Evolutionary conservation across 78 protist species (phyloP).

Genomic region (Carpediemonas membranifera): DNA sequence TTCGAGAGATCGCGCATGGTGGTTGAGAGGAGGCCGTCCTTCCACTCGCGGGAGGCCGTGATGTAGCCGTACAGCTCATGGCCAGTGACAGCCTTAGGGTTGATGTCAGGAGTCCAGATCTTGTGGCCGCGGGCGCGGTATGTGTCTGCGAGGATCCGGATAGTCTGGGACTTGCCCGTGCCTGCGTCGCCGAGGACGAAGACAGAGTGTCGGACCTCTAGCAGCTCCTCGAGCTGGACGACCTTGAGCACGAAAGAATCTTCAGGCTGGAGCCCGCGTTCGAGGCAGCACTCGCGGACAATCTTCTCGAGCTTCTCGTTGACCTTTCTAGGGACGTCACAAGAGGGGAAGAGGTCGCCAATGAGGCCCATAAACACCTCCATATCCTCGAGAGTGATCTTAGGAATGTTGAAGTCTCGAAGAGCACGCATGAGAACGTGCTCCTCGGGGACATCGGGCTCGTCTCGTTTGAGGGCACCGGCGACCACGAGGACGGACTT

Average conservation of each 20-base stretch:
- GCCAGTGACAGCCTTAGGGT: constrained; percentile 67
- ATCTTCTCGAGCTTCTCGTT: constrained; percentile 29
- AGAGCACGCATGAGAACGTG: constrained; percentile 64
- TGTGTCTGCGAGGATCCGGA: constrained; percentile 40
- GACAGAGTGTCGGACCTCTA: constrained; percentile 62
- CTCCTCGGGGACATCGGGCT: constrained; percentile 54
- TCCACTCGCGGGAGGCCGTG: constrained; percentile 54
- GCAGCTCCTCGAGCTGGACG: constrained; percentile 55
- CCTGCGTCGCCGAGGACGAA: constrained; percentile 70
- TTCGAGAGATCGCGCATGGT: constrained; percentile 50
- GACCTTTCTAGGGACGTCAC: constrained; percentile 39
- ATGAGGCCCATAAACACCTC: constrained; percentile 56
- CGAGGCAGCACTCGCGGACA: background rate
- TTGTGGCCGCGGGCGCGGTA: background rate
- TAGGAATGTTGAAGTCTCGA: constrained; percentile 74
- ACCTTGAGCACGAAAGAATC: constrained; percentile 55
- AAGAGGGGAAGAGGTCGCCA: constrained; percentile 48
- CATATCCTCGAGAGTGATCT: constrained; percentile 61
- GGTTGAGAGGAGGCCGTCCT: constrained; percentile 64
- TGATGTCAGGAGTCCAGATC: constrained; percentile 20
- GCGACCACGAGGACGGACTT: constrained; percentile 71
- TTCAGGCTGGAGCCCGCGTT: constrained; percentile 37
- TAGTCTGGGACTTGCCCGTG: constrained; percentile 50
- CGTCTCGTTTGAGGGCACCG: constrained; percentile 69
- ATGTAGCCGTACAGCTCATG: constrained; percentile 68